A percentile compares a stretch with the other conserved stretches of the same genome.
phyloP scores from a whole-genome alignment of 495 filamentous ascomycete species.

The Polyplosphaeria fusca region DNA sequence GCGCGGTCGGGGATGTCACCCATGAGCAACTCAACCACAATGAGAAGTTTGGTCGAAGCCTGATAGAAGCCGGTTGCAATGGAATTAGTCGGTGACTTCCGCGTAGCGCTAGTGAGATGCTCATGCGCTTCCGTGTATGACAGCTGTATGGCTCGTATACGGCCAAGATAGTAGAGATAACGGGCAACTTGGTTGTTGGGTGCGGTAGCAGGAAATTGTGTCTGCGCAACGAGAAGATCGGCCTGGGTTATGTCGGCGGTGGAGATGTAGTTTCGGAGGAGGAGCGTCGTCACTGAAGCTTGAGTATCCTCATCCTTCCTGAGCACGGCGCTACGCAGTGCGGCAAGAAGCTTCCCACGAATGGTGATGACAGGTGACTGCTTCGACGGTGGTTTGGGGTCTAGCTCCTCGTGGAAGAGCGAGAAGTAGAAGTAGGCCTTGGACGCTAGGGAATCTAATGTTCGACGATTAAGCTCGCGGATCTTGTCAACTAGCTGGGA shows the following conservation, averaged over 20 bases:
- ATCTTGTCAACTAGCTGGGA: constrained; percentile 74
- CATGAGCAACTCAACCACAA: constrained; percentile 96
- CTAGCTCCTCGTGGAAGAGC: constrained; percentile 85
- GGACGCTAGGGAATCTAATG: constrained; percentile 86
- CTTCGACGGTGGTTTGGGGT: constrained; percentile 80
- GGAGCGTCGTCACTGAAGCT: constrained; percentile 86
- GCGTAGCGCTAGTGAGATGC: constrained; percentile 83
- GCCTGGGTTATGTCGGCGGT: constrained; percentile 97
- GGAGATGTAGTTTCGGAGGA: constrained; percentile 92
- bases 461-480: constrained; percentile 86
- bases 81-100: constrained; percentile 87
- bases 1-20: constrained; percentile 95
- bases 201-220: constrained; percentile 85
- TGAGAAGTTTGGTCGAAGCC: constrained; percentile 85
- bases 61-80: constrained; percentile 92
- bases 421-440: constrained; percentile 98
- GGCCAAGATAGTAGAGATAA: constrained; percentile 93
- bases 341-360: constrained; percentile 79
- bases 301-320: constrained; percentile 96
- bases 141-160: constrained; percentile 92
- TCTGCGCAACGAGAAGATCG: constrained; percentile 91
- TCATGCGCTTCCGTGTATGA: constrained; percentile 96
- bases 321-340: constrained; percentile 86
- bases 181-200: constrained; percentile 97
- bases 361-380: constrained; percentile 79